Evolutionary conservation across 331 rosid species (phyloP).

Genomic region (Pyracantha coccinea): DNA sequence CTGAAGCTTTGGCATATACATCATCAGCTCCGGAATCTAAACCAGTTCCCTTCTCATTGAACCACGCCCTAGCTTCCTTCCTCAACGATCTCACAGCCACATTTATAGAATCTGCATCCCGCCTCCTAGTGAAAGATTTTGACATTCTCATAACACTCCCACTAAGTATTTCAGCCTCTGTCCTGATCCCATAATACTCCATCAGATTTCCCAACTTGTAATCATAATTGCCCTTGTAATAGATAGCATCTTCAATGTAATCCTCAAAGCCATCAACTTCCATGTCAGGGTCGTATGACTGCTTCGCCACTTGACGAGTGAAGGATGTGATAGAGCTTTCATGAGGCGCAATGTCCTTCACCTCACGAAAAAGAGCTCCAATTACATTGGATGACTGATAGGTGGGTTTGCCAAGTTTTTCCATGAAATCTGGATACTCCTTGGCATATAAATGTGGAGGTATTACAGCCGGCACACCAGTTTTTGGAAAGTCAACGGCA

Average conservation of each 20-base stretch:
- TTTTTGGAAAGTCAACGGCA: conserved; percentile 94
- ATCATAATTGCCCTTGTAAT: conserved; percentile 60
- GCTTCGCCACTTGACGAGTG: conserved; percentile 35
- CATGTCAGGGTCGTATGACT: conserved; percentile 70
- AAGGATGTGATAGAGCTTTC: conserved; percentile 28
- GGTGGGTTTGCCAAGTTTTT: conserved; percentile 58
- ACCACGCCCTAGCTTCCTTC: conserved; percentile 76
- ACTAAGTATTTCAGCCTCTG: conserved; percentile 61
- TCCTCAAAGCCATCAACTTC: conserved; percentile 65
- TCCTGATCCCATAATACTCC: conserved; percentile 66
- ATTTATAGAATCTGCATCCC: conserved; percentile 50
- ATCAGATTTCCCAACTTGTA: conserved; percentile 72
- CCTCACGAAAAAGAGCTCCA: conserved; percentile 74
- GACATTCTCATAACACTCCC: conserved; percentile 57
- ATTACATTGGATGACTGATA: conserved; percentile 51
- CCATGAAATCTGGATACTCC: conserved; percentile 93
- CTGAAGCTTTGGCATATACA: conserved; percentile 74
- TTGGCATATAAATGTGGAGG: conserved; percentile 43
- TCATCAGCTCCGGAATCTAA: conserved; percentile 22
- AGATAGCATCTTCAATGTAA: conserved; percentile 65
- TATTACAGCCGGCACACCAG: conserved; percentile 69
- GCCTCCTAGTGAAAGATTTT: conserved; percentile 43
- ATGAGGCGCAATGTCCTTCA: conserved; percentile 34
- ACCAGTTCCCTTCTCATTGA: conserved; percentile 28
- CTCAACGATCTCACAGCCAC: conserved; percentile 62